Percentiles rank a stretch among this genome's conserved stretches.
Conservation (phyloP, 1,139 yeast genomes). For the Candida freyschussii region DNA sequence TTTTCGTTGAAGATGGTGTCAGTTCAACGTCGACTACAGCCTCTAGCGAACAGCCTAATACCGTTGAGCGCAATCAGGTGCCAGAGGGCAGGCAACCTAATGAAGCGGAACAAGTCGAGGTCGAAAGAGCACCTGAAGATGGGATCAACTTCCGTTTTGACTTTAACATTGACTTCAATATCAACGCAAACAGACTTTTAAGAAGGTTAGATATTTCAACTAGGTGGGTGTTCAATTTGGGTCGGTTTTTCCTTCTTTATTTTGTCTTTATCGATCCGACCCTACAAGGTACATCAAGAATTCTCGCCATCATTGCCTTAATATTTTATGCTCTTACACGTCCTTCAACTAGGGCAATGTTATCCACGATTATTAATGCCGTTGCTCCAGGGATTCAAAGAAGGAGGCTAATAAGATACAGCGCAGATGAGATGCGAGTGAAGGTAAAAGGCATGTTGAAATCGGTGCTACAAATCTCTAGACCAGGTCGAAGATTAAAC, state of each 20-base stretch:
- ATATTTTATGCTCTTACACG: constrained; percentile 1
- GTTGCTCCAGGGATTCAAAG: too few species aligned
- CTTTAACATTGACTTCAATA: not conserved
- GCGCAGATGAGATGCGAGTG: too few species aligned
- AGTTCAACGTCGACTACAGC: not conserved
- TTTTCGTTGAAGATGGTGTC: constrained; percentile 4
- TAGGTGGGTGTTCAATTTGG: not conserved
- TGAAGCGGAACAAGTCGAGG: too few species aligned
- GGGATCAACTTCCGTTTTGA: too few species aligned
- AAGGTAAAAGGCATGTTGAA: too few species aligned
- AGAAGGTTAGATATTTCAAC: not conserved
- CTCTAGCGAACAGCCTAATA: too few species aligned
- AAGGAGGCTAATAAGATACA: too few species aligned
- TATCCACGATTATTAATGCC: too few species aligned
- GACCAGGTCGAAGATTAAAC: constrained; percentile 1
- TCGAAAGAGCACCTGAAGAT: too few species aligned
- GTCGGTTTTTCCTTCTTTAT: not conserved
- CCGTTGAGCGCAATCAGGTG: too few species aligned
- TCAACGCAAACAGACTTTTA: not conserved
- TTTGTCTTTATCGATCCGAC: not conserved
- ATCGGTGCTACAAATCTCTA: too few species aligned
- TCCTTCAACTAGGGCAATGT: not conserved
- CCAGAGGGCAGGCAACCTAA: too few species aligned
- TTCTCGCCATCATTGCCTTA: not conserved
- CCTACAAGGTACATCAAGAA: not conserved